A percentile compares a stretch with the other conserved stretches of the same genome.
These are phyloP conservation scores for Murraya paniculata DNA, from an alignment of 345 rosid genomes.

Conservation along the genomic window DNA sequence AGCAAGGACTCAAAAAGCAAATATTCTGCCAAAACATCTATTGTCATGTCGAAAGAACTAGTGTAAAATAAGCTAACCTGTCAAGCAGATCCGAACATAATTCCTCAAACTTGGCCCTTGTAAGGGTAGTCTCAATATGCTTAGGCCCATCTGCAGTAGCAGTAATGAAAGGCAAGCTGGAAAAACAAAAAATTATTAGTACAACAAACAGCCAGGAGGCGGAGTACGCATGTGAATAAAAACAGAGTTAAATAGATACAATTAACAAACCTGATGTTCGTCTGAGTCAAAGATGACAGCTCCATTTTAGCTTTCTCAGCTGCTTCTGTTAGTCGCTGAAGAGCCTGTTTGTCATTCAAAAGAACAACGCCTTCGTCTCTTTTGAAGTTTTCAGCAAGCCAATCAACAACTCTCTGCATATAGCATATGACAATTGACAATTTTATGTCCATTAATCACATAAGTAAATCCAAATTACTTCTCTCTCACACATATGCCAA, in stretches of 20 bases:
- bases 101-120: constrained; percentile 60
- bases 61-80: neutral
- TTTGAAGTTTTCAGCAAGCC: constrained; percentile 82
- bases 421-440: neutral
- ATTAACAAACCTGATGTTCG: constrained; percentile 62
- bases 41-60: neutral
- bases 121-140: constrained; percentile 55
- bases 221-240: no score
- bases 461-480: neutral
- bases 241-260: neutral
- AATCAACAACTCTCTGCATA: constrained; percentile 87
- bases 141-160: constrained; percentile 97
- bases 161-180: constrained; percentile 96
- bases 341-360: constrained; percentile 95
- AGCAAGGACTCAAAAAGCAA: neutral
- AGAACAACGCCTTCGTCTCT: constrained; percentile 90
- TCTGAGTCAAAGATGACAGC: constrained; percentile 84
- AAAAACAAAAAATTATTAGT: neutral
- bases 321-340: constrained; percentile 87
- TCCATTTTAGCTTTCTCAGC: constrained; percentile 97
- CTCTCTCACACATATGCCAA: neutral
- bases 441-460: neutral
- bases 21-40: neutral
- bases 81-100: constrained; percentile 51
- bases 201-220: neutral